A percentile compares a stretch with the other conserved stretches of the same genome.
Evolutionary conservation across 495 filamentous ascomycete genomes (phyloP).

Genomic region (Delitschia confertaspora): DNA sequence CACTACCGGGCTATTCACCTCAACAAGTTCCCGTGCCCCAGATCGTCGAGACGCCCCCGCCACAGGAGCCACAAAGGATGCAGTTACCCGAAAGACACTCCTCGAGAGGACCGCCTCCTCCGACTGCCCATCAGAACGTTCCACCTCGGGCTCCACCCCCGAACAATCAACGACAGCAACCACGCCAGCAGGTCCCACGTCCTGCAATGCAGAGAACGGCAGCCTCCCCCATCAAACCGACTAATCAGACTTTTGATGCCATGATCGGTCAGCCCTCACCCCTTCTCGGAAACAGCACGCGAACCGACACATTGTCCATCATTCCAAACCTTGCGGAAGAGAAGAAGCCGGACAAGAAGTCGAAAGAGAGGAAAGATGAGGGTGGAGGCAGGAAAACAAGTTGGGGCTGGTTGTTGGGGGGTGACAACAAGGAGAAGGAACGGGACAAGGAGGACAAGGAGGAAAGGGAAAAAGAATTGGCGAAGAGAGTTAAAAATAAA

Average conservation of each 20-base stretch:
- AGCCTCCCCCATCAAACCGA: constrained; percentile 21
- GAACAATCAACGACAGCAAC: constrained; percentile 11
- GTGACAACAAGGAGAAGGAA: constrained; percentile 63
- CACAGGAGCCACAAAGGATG: constrained; percentile 21
- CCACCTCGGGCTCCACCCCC: constrained; percentile 2
- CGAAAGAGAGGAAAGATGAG: constrained; percentile 48
- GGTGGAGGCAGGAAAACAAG: constrained; percentile 62
- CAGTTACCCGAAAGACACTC: constrained; percentile 34
- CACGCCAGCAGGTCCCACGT: constrained; percentile 1
- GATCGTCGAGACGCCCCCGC: constrained; percentile 37
- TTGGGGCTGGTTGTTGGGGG: constrained; percentile 69
- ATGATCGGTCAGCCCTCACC: constrained; percentile 55
- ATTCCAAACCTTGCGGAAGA: constrained; percentile 70
- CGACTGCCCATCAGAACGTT: constrained; percentile 1
- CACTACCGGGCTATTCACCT: constrained; percentile 33
- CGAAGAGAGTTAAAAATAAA: constrained; percentile 37
- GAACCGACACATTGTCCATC: constrained; percentile 73
- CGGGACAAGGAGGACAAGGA: constrained; percentile 45
- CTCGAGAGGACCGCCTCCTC: constrained; percentile 23
- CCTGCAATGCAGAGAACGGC: constrained; percentile 6
- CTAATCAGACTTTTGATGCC: constrained; percentile 47
- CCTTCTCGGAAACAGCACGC: constrained; percentile 59
- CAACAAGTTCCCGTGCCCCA: constrained; percentile 24
- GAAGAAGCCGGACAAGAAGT: constrained; percentile 53
- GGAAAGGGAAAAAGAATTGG: constrained; percentile 47